phyloP scores from a whole-genome alignment of 192 early-diverging fungal species.

The Phlyctochytrium arcticum region DNA sequence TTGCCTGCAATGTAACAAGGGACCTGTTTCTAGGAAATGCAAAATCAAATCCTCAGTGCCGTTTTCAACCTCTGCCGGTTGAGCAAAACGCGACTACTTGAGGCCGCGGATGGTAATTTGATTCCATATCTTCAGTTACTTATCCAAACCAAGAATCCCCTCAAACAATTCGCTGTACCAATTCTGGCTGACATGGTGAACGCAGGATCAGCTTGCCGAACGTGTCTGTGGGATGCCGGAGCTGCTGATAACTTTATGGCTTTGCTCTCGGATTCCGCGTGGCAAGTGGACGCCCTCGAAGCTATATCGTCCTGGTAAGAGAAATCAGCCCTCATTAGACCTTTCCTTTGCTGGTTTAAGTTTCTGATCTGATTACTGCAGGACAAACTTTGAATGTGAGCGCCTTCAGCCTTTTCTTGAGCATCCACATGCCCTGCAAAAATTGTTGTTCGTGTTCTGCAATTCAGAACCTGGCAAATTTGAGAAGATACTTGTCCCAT shows the following conservation, averaged over 20 bases:
- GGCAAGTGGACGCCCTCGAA: slow-evolving; percentile 60
- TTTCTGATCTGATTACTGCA: too few species aligned
- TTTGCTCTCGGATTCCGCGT: slow-evolving; percentile 51
- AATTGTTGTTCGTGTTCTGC: slow-evolving; percentile 39
- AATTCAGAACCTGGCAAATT: slow-evolving; percentile 48
- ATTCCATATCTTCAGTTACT: slow-evolving; percentile 53
- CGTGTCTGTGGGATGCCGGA: slow-evolving; percentile 42
- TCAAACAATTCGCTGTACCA: slow-evolving; percentile 61
- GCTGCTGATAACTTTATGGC: slow-evolving; percentile 42
- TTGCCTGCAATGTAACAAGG: background rate
- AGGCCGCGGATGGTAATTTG: slow-evolving; percentile 50
- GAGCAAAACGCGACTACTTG: slow-evolving; percentile 51
- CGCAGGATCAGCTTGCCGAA: slow-evolving; percentile 41
- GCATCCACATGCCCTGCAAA: background rate
- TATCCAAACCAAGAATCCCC: slow-evolving; percentile 37
- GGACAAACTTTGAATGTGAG: too few species aligned
- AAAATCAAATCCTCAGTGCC: slow-evolving; percentile 55
- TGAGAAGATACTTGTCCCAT: slow-evolving; percentile 50
- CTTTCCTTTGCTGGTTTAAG: too few species aligned
- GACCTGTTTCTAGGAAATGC: slow-evolving; percentile 41
- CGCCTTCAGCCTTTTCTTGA: too few species aligned
- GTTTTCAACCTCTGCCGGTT: slow-evolving; percentile 61
- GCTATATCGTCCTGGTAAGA: slow-evolving; percentile 54
- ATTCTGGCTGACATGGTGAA: slow-evolving; percentile 60
- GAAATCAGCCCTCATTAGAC: too few species aligned